phyloP scores from a whole-genome alignment of 345 rosid species.

The Lepidium sativum region DNA sequence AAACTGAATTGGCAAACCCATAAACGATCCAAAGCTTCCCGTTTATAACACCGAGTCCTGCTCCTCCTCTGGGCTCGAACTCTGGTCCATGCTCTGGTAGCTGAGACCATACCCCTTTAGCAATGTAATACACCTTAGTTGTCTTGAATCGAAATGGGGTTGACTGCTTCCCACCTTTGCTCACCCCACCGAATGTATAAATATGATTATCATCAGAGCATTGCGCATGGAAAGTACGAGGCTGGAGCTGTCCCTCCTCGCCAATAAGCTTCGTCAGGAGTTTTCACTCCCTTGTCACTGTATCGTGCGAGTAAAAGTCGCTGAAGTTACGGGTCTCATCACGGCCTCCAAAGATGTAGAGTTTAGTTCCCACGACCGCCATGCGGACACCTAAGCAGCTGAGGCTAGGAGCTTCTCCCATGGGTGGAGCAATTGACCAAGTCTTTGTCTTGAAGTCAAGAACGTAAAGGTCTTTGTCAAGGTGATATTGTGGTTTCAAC shows the following conservation, averaged over 20 bases:
- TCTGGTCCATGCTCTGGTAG: background rate
- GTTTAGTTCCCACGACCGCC: background rate
- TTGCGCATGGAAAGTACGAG: background rate
- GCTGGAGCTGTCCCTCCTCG: background rate
- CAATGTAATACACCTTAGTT: background rate
- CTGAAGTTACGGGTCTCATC: background rate
- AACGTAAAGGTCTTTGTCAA: no score
- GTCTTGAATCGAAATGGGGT: background rate
- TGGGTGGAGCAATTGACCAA: background rate
- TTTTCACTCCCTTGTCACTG: background rate
- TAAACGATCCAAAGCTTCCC: conserved; percentile 3
- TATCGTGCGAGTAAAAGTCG: background rate
- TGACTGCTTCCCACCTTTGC: background rate
- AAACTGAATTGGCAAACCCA: background rate
- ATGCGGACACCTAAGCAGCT: background rate
- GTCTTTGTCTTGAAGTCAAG: no score
- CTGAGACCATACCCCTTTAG: background rate
- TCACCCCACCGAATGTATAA: background rate
- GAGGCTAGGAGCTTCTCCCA: background rate
- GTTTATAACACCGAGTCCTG: background rate
- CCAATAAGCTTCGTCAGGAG: background rate
- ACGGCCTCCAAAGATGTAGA: conserved; percentile 3
- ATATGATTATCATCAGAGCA: background rate
- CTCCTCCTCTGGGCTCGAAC: background rate
- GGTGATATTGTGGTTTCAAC: background rate